Base-by-base conservation (phyloP, 1,284 basidiomycete genomes). In the Austropuccinia psidii region DNA sequence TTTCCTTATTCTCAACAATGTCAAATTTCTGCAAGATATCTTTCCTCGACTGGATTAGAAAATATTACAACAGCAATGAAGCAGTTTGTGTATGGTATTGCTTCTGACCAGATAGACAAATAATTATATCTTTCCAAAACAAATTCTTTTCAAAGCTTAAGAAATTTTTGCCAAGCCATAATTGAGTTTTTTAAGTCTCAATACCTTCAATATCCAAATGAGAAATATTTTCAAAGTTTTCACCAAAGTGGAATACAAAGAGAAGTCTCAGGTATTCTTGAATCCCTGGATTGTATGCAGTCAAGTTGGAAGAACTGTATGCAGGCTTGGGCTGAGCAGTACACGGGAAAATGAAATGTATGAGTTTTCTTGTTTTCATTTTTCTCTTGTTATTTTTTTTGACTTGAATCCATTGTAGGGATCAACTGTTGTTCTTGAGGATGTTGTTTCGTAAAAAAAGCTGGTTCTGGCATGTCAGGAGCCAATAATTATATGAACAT, bases 271-370 rank as follows among this genome's bases (percentile, higher is more conserved):
- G 66, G 66, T 27, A n/a, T n/a, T n/a, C n/a, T n/a, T n/a, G n/a
- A n/a, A n/a, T n/a, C n/a, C n/a, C n/a, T n/a, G n/a, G n/a, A n/a
- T n/a, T n/a, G n/a, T n/a, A 39, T 31, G 47, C 66, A 55, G 37
- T 68, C 50, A 35, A 24, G 45, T 27, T 68, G 54, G 52, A 68
- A 68, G 66, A 68, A 68, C 39, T 57, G 19, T 52, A 50, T 52
- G 21, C 27, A 31, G n/a, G 39, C 35, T 17, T 68, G 66, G 66
- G 27, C 47, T 55, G 39, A 27, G 31, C 52, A 39, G 13, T 68
- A 39, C 35, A 37, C n/a, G 45, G 66, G 66, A 37, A 68, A 68
- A 57, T 15, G 24, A 57, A 68, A 68, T 50, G 64, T 66, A n/a
- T n/a, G n/a, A n/a, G n/a, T n/a, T n/a, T n/a, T n/a, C n/a, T n/a